phyloP scores from a whole-genome alignment of 352 stramenopile species.

The Phytophthora syringae region DNA sequence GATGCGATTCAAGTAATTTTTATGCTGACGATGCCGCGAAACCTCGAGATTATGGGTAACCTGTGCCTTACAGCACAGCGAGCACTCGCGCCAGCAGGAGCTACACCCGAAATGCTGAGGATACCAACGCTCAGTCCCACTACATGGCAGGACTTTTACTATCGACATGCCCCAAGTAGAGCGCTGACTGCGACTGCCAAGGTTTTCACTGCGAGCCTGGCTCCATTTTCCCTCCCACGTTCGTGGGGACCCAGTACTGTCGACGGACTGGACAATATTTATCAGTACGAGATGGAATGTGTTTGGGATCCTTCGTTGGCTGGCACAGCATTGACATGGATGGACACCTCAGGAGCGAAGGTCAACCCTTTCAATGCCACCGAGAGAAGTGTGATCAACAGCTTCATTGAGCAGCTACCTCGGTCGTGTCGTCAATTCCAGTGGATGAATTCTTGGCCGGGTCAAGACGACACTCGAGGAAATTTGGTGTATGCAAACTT shows the following conservation, averaged over 20 bases:
- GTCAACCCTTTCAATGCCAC: slow-evolving; percentile 53
- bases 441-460: slow-evolving; percentile 58
- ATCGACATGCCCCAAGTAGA: slow-evolving; percentile 1
- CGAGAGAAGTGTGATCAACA: slow-evolving; percentile 19
- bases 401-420: slow-evolving; percentile 47
- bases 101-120: slow-evolving; percentile 10
- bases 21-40: slow-evolving; percentile 43
- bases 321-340: slow-evolving; percentile 40
- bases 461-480: slow-evolving; percentile 33
- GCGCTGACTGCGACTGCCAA: background rate
- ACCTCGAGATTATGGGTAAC: slow-evolving; percentile 44
- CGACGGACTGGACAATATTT: slow-evolving; percentile 18
- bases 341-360: slow-evolving; percentile 9
- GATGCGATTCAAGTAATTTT: slow-evolving; percentile 51
- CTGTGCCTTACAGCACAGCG: slow-evolving; percentile 49
- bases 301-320: slow-evolving; percentile 46
- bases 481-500: slow-evolving; percentile 57
- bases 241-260: slow-evolving; percentile 15
- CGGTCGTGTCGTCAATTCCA: slow-evolving; percentile 24
- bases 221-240: slow-evolving; percentile 22
- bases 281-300: slow-evolving; percentile 32
- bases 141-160: slow-evolving; percentile 36
- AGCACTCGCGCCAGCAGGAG: slow-evolving; percentile 24
- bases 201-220: slow-evolving; percentile 25
- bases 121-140: slow-evolving; percentile 5